Conservation (phyloP, 192 early-diverging fungal genomes). For the Coemansia biformis region DNA sequence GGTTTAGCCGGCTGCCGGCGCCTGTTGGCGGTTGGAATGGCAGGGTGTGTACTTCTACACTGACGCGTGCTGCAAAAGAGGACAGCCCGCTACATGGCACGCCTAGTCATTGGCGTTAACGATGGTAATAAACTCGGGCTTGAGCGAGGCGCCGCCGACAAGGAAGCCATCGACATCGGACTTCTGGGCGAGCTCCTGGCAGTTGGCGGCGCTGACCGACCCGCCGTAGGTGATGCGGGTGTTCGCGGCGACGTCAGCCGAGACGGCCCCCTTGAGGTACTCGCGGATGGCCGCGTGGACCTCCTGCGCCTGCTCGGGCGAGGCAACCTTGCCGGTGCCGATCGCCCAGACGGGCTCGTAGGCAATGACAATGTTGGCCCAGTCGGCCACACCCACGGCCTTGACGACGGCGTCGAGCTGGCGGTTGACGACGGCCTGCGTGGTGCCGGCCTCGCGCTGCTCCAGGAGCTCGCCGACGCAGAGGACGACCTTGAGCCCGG, state of each 20-base stretch:
- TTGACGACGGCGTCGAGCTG: conserved; percentile 85
- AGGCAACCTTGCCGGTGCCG: conserved; percentile 97
- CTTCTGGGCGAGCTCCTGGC: conserved; percentile 72
- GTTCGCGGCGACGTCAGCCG: conserved; percentile 71
- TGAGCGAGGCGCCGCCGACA: conserved; percentile 97
- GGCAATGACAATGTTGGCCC: conserved; percentile 92
- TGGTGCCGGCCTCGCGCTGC: conserved; percentile 86
- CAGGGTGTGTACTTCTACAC: too few relatives aligned
- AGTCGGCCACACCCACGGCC: conserved; percentile 65
- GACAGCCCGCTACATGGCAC: too few relatives aligned
- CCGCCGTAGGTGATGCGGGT: conserved; percentile 97
- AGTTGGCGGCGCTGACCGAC: conserved; percentile 87
- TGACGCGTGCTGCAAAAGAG: too few relatives aligned
- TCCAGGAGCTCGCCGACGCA: conserved; percentile 95
- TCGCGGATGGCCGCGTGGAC: conserved; percentile 82
- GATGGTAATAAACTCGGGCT: conserved; percentile 80
- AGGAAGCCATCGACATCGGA: conserved; percentile 98
- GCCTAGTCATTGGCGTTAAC: conserved; percentile 52
- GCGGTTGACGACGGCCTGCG: conserved; percentile 78
- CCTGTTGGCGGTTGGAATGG: too few relatives aligned
- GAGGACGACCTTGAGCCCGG: conserved; percentile 88
- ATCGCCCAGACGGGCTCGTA: conserved; percentile 99
- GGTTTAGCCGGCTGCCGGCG: too few relatives aligned
- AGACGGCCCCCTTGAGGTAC: conserved; percentile 83
- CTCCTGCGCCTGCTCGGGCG: conserved; percentile 94